A percentile compares a stretch with the other conserved stretches of the same genome.
Evolutionary conservation across 768 basidiomycete species (phyloP).

Genomic region (Kwoniella europaea): DNA sequence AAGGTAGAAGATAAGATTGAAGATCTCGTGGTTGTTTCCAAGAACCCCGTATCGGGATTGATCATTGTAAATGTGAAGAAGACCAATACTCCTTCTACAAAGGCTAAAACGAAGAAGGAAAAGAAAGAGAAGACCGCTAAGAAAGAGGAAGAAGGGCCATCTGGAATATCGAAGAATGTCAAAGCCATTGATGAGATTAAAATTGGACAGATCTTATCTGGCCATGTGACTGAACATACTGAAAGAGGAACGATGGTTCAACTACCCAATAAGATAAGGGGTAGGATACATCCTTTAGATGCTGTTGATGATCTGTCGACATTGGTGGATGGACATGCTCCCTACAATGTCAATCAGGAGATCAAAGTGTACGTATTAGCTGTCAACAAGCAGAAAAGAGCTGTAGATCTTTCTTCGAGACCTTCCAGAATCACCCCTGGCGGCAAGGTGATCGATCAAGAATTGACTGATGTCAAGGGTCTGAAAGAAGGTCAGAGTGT

Average conservation of each 20-base stretch:
- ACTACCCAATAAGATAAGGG: constrained; percentile 71
- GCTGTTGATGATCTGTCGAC: constrained; percentile 73
- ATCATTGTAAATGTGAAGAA: constrained; percentile 65
- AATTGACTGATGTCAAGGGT: constrained; percentile 68
- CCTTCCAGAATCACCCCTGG: constrained; percentile 69
- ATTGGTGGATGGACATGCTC: constrained; percentile 51
- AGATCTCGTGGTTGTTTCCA: constrained; percentile 84
- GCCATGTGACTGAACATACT: constrained; percentile 76
- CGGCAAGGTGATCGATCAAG: constrained; percentile 67
- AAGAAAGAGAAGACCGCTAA: constrained; percentile 21
- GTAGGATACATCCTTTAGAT: constrained; percentile 81
- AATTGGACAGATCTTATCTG: constrained; percentile 76
- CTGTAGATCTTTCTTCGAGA: constrained; percentile 79
- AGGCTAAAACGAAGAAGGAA: constrained; percentile 36
- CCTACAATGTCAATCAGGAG: constrained; percentile 68
- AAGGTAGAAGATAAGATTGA: constrained; percentile 73
- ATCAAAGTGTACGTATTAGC: constrained; percentile 74
- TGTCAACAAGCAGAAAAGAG: constrained; percentile 70
- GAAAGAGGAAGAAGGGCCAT: constrained; percentile 16
- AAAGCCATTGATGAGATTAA: constrained; percentile 71
- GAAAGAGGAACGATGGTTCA: constrained; percentile 78
- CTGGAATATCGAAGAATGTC: constrained; percentile 19
- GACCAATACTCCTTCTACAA: constrained; percentile 6
- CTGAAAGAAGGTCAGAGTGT: constrained; percentile 75
- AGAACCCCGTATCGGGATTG: constrained; percentile 81